Conservation (phyloP, 2,329 filamentous ascomycete species). For the Waltergamsia citrina region DNA sequence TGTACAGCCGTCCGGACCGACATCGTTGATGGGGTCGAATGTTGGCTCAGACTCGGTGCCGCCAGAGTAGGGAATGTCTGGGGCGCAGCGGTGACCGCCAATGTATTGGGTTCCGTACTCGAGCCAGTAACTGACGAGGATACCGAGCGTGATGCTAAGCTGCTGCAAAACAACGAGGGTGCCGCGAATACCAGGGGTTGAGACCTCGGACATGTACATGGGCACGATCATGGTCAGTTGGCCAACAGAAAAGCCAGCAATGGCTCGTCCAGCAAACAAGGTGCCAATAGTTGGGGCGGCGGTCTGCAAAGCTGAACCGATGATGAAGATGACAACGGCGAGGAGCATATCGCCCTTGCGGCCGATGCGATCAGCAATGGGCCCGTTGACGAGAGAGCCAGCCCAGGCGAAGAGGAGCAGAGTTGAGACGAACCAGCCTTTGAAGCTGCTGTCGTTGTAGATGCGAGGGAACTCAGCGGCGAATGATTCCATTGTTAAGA, state of each 20-base stretch:
- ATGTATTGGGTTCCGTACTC: conserved; percentile 9
- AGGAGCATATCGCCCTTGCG: conserved; percentile 24
- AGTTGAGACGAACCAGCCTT: conserved; percentile 43
- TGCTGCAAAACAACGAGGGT: conserved; percentile 34
- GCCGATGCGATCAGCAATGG: conserved; percentile 22
- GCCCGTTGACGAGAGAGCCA: conserved; percentile 33
- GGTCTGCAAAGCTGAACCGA: conserved; percentile 34
- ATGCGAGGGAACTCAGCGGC: conserved; percentile 26
- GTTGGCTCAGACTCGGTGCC: conserved; percentile 22
- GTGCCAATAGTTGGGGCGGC: conserved; percentile 27
- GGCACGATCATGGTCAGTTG: conserved; percentile 28
- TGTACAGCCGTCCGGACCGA: conserved; percentile 27
- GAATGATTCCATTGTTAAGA: conserved; percentile 18
- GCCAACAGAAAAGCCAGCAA: conserved; percentile 34
- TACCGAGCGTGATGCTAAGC: conserved; percentile 29
- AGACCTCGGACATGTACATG: conserved; percentile 36
- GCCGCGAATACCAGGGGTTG: conserved; percentile 37
- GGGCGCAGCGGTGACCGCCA: conserved; percentile 34
- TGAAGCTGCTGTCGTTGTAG: conserved; percentile 32
- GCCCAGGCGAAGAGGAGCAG: conserved; percentile 37
- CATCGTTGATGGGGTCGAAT: conserved; percentile 32
- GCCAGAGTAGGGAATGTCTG: conserved; percentile 33
- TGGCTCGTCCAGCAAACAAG: conserved; percentile 29
- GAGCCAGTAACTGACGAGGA: conserved; percentile 32
- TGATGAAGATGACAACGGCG: conserved; percentile 23